Percentiles rank a stretch among this genome's conserved stretches.
Evolutionary conservation across 176 grass and related monocot species (phyloP).

Genomic region (Alopecurus myosuroides): DNA sequence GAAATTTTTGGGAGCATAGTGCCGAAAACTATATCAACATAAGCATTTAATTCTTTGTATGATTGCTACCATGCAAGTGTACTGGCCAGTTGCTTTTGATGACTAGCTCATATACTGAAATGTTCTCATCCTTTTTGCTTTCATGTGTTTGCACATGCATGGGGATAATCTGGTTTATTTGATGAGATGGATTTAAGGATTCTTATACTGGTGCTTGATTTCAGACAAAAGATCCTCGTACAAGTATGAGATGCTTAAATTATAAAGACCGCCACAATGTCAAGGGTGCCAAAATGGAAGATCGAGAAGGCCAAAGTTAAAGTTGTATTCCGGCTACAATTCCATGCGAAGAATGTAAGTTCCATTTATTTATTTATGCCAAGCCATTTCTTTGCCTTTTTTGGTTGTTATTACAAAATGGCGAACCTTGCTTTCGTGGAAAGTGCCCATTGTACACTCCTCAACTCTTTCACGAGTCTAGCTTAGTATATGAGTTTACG

Average conservation of each 20-base stretch:
- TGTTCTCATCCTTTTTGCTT: background rate
- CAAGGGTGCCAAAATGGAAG: conserved; percentile 94
- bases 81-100: background rate
- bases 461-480: background rate
- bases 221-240: conserved; percentile 27
- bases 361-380: conserved; percentile 20
- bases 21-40: background rate
- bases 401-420: background rate
- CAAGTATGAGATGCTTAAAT: conserved; percentile 26
- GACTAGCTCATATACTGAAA: background rate
- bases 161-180: background rate
- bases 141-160: background rate
- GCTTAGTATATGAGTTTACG: no score
- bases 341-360: conserved; percentile 95
- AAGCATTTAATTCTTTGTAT: background rate
- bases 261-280: conserved; percentile 51
- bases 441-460: background rate
- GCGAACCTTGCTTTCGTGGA: background rate
- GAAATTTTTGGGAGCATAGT: background rate
- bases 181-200: background rate
- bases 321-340: conserved; percentile 94
- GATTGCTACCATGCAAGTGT: background rate
- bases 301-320: conserved; percentile 96
- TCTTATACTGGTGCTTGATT: conserved; percentile 8
- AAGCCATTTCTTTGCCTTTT: conserved; percentile 28